Conservation (phyloP, 345 rosid species). For the Rhizophora mangle region DNA sequence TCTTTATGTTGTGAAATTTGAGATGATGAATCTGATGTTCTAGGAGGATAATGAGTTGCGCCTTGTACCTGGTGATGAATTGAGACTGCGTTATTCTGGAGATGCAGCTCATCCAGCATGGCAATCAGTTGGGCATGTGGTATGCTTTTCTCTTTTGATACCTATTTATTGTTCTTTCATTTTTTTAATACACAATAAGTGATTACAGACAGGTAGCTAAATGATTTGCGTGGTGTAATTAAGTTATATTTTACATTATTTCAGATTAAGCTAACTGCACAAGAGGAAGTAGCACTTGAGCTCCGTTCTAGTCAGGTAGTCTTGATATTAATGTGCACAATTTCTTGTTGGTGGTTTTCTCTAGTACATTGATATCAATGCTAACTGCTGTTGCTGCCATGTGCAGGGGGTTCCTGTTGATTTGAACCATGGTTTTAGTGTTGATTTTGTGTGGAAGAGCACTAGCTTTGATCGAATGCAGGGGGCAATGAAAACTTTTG, state of each 20-base stretch:
- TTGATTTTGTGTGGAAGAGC: conserved; percentile 99
- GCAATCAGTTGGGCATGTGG: conserved; percentile 99
- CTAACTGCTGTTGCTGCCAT: conserved; percentile 15
- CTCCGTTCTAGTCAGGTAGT: conserved; percentile 96
- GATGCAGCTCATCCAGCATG: conserved; percentile 98
- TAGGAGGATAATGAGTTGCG: conserved; percentile 99
- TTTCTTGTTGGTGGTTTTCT: conserved; percentile 7
- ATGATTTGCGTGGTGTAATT: not conserved
- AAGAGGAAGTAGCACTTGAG: conserved; percentile 99
- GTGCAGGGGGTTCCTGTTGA: conserved; percentile 93
- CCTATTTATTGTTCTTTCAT: not conserved
- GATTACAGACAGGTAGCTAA: not conserved
- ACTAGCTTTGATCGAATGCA: conserved; percentile 99
- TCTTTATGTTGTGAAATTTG: conserved; percentile 18
- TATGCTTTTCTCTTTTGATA: conserved; percentile 29
- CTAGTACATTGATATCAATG: conserved; percentile 1
- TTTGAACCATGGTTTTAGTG: conserved; percentile 89
- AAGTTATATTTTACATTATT: conserved; percentile 11
- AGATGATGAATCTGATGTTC: conserved; percentile 21
- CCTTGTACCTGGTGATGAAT: conserved; percentile 95
- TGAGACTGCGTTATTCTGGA: conserved; percentile 91
- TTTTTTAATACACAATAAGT: not conserved
- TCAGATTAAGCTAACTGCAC: conserved; percentile 94
- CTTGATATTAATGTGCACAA: conserved; percentile 16
- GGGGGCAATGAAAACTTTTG: conserved; percentile 99